Evolutionary conservation across 2,329 filamentous ascomycete species (phyloP), one percentile per base, ranked within the genome.

Genomic region (Monosporascus cannonballus): DNA sequence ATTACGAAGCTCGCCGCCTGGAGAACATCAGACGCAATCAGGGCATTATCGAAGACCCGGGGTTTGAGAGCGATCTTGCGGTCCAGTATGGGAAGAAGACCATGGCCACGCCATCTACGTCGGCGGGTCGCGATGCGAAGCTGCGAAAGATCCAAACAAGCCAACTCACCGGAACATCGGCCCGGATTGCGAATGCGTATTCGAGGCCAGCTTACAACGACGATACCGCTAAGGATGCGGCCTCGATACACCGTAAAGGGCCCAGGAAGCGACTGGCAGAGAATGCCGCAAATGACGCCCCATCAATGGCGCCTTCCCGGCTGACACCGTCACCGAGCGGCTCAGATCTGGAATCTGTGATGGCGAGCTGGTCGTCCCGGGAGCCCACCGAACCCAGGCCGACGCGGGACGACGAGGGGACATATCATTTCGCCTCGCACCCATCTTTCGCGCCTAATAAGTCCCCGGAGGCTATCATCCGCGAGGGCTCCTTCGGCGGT

Each of bases 401-500:
- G 0, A 71, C 68, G 0, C 68, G 76, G 30, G 71, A 75, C 51
- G 62, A 64, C 0, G 57, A 65, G n/a, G 72, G 70, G 6, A 69
- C 63, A 0, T 76, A 78, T 54, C 74, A 75, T 55, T 80, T 81
- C 61, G 53, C 52, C 9, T 68, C 67, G 6, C 70, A 74, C 52
- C 72, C 72, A 0, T 57, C 57, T 25, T 81, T 81, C 61, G 69
- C 63, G 2, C 78, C 78, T 2, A 81, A 81, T 60, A 80, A 79
- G 57, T 76, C 75, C 1, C 78, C 78, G 4, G 71, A 73, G 50
- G 74, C 75, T 51, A 74, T 81, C 56, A 68, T 80, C 14, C 70
- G 73, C 20, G 75, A 80, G 64, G 77, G 78, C 46, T 71, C 70
- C 51, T 80, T 80, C 56, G 78, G 78, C 11, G 78, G 77, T 17